These are phyloP conservation scores for Sclerotinia sclerotiorum DNA, from an alignment of 2,329 filamentous ascomycete genomes.

Conservation along the genomic window DNA sequence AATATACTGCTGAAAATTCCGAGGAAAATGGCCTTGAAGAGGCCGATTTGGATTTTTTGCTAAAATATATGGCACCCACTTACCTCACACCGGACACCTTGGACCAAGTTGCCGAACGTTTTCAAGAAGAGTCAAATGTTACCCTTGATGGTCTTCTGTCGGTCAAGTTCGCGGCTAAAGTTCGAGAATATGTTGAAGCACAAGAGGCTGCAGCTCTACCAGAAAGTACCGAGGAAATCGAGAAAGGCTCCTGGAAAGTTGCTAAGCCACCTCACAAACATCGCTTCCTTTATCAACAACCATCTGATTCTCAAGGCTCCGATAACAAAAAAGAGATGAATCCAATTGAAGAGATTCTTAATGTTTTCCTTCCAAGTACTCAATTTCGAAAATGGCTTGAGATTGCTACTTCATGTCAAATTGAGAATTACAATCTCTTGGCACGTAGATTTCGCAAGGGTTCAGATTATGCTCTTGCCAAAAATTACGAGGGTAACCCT, in stretches of 20 bases:
- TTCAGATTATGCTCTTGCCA: slow-evolving; percentile 89
- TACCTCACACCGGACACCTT: slow-evolving; percentile 92
- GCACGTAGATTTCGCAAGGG: slow-evolving; percentile 85
- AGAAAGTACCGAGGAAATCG: slow-evolving; percentile 53
- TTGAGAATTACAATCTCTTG: slow-evolving; percentile 75
- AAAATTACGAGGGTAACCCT: slow-evolving; percentile 73
- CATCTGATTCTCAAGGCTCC: slow-evolving; percentile 41
- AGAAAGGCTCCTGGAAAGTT: slow-evolving; percentile 66
- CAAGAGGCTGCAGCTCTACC: slow-evolving; percentile 56
- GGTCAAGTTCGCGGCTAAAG: slow-evolving; percentile 69
- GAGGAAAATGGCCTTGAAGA: slow-evolving; percentile 66
- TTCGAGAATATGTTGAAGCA: slow-evolving; percentile 70
- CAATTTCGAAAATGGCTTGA: slow-evolving; percentile 90
- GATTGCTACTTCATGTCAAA: slow-evolving; percentile 71
- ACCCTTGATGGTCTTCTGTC: slow-evolving; percentile 77
- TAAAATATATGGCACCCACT: slow-evolving; percentile 84
- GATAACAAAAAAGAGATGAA: slow-evolving; percentile 47
- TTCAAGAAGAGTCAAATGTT: slow-evolving; percentile 80
- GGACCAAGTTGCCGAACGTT: slow-evolving; percentile 75
- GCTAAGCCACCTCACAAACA: slow-evolving; percentile 93
- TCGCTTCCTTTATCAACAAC: slow-evolving; percentile 79
- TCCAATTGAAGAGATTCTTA: slow-evolving; percentile 74
- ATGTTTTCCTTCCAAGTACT: slow-evolving; percentile 77
- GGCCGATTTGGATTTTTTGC: slow-evolving; percentile 81
- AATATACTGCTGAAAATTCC: slow-evolving; percentile 23